Conservation (phyloP, 148 eudicot species). For the Cornus suecica region DNA sequence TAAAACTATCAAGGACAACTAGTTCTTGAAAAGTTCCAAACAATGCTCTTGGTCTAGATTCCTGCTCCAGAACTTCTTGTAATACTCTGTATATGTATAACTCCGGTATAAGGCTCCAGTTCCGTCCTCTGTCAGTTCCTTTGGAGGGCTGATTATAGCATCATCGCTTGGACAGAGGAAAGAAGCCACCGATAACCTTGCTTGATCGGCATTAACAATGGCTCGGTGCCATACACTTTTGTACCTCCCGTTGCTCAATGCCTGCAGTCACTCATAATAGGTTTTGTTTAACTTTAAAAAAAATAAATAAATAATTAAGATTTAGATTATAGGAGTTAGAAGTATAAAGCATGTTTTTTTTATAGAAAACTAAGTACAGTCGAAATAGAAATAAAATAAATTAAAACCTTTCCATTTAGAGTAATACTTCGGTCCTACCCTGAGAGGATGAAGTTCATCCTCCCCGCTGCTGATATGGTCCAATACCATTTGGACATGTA, state of each 20-base stretch:
- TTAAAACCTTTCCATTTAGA: too few species aligned
- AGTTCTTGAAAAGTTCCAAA: slow-evolving; percentile 61
- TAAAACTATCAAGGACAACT: neutral
- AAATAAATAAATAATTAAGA: neutral
- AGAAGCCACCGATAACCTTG: slow-evolving; percentile 68
- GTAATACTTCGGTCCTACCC: too few species aligned
- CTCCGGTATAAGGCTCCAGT: slow-evolving; percentile 34
- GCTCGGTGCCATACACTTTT: slow-evolving; percentile 81
- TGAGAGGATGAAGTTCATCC: too few species aligned
- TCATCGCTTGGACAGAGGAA: slow-evolving; percentile 54
- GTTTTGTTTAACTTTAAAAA: neutral
- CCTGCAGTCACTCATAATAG: slow-evolving; percentile 28
- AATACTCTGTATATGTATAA: slow-evolving; percentile 66
- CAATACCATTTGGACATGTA: too few species aligned
- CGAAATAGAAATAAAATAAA: too few species aligned
- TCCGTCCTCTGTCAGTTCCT: slow-evolving; percentile 35
- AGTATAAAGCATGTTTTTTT: neutral
- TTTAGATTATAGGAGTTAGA: neutral
- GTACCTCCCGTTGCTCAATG: slow-evolving; percentile 65
- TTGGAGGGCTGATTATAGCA: slow-evolving; percentile 52
- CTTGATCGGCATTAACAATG: slow-evolving; percentile 42
- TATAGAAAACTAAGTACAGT: neutral
- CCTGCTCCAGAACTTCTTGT: slow-evolving; percentile 65
- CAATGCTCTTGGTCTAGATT: slow-evolving; percentile 61
- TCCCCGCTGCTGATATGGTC: too few species aligned